phyloP scores from a whole-genome alignment of 441 rosid genomes.

The Croton laevigatus region DNA sequence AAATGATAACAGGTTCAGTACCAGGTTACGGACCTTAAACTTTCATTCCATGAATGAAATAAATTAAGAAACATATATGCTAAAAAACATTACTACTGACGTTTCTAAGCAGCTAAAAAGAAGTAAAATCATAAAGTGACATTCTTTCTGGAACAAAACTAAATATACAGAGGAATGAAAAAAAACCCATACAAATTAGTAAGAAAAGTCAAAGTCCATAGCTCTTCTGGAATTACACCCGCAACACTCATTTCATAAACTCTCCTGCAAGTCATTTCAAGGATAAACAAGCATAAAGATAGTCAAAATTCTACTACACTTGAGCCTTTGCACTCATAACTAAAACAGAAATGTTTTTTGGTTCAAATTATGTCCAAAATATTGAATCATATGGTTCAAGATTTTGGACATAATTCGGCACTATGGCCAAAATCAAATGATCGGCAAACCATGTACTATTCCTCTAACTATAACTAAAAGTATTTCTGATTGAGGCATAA shows the following conservation, averaged over 20 bases:
- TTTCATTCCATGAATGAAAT: background rate
- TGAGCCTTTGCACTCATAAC: no score
- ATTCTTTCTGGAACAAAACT: background rate
- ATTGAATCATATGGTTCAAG: no score
- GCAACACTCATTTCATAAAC: slow-evolving; percentile 40
- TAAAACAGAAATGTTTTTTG: no score
- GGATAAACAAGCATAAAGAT: background rate
- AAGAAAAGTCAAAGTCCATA: slow-evolving; percentile 57
- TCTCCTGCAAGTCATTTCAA: slow-evolving; percentile 35
- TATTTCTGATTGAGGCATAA: background rate
- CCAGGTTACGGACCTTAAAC: background rate
- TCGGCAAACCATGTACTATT: no score
- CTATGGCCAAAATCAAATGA: no score
- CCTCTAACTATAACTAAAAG: no score
- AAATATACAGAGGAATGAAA: background rate
- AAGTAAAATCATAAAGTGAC: no score
- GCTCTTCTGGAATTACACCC: slow-evolving; percentile 55
- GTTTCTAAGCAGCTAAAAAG: no score
- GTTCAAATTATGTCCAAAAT: no score
- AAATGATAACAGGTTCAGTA: background rate
- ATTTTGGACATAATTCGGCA: no score
- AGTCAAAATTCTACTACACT: background rate
- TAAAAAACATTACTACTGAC: no score
- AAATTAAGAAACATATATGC: background rate
- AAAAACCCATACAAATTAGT: slow-evolving; percentile 46